phyloP scores from a whole-genome alignment of 768 basidiomycete species.

The Lyophyllum shimeji region DNA sequence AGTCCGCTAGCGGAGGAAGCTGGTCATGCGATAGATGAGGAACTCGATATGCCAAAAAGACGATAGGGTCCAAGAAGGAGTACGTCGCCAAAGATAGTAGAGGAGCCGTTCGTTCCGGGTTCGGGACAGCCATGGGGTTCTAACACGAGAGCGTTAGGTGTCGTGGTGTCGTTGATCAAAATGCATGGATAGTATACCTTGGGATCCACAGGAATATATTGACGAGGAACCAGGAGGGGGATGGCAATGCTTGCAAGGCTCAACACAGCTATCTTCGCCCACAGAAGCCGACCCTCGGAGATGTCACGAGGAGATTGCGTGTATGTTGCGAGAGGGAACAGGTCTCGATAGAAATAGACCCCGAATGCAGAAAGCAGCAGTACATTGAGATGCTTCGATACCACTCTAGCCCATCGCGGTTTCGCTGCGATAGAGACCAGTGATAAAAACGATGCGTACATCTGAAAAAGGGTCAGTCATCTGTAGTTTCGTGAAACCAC shows the following conservation, averaged over 20 bases:
- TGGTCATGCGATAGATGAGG: conserved; percentile 51
- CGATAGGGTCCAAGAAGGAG: conserved; percentile 53
- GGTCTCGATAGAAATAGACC: conserved; percentile 56
- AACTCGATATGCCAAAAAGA: conserved; percentile 45
- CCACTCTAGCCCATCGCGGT: conserved; percentile 33
- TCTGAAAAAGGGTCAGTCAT: conserved; percentile 23
- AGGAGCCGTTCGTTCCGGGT: conserved; percentile 55
- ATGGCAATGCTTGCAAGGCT: conserved; percentile 43
- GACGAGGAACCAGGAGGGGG: conserved; percentile 55
- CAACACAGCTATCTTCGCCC: conserved; percentile 52
- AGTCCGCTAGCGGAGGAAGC: conserved; percentile 65
- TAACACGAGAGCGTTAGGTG: conserved; percentile 13
- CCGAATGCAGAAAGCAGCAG: conserved; percentile 46
- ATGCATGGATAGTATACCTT: conserved; percentile 21
- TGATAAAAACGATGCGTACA: conserved; percentile 45
- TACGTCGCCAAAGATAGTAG: conserved; percentile 43
- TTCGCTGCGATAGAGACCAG: conserved; percentile 38
- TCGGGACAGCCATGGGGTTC: conserved; percentile 33
- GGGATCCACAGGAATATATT: conserved; percentile 59
- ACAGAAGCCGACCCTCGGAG: conserved; percentile 47
- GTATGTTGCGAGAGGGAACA: conserved; percentile 61
- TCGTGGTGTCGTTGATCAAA: not conserved
- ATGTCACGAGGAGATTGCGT: conserved; percentile 48
- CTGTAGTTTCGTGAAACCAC: not conserved
- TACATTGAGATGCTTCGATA: conserved; percentile 45